phyloP scores from a whole-genome alignment of 345 rosid genomes.

The Eucalyptus pauciflora region DNA sequence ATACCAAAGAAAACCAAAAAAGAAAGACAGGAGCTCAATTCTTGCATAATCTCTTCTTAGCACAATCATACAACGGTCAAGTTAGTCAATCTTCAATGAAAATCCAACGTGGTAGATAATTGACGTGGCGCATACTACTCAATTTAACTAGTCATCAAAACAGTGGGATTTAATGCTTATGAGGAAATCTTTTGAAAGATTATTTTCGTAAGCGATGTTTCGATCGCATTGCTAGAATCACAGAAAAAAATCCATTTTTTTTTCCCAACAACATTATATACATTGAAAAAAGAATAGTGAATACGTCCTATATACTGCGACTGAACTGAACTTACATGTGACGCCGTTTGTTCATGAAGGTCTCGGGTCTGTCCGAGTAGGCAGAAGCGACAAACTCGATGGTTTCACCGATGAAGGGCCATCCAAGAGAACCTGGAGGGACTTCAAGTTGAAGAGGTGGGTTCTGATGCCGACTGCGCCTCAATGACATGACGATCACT shows the following conservation, averaged over 20 bases:
- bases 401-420: constrained; percentile 91
- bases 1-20: background rate
- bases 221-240: background rate
- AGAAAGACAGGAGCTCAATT: background rate
- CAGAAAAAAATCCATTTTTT: background rate
- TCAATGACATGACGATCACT: background rate
- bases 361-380: constrained; percentile 79
- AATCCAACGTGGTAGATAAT: background rate
- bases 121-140: background rate
- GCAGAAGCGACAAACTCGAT: constrained; percentile 77
- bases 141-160: background rate
- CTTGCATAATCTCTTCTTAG: background rate
- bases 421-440: constrained; percentile 74
- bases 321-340: constrained; percentile 25
- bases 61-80: background rate
- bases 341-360: constrained; percentile 84
- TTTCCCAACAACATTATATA: background rate
- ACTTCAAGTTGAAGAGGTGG: constrained; percentile 1
- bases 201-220: background rate
- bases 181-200: background rate
- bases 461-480: background rate
- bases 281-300: background rate
- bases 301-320: background rate
- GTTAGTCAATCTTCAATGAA: background rate
- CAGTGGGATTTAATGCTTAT: background rate